phyloP scores from a whole-genome alignment of 1,139 yeast species.

The Lodderomyces oxycetoniae region DNA sequence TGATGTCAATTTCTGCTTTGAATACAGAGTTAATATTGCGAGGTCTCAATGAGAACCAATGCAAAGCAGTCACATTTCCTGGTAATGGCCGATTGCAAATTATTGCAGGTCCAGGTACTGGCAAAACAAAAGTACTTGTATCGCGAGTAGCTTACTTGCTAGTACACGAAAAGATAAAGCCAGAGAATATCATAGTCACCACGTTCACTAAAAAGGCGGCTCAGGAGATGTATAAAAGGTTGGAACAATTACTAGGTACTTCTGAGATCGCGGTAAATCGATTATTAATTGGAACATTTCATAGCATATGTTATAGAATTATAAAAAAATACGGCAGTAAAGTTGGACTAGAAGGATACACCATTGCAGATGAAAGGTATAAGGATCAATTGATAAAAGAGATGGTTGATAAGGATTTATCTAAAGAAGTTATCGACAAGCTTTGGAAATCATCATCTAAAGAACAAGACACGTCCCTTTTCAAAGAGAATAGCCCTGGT shows the following conservation, averaged over 20 bases:
- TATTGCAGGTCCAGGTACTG: slow-evolving; percentile 91
- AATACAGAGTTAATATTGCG: no score
- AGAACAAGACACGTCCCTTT: slow-evolving; percentile 3
- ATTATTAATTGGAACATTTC: slow-evolving; percentile 80
- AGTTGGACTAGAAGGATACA: slow-evolving; percentile 46
- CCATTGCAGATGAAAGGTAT: slow-evolving; percentile 68
- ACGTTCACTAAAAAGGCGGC: slow-evolving; percentile 93
- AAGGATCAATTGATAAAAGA: slow-evolving; percentile 45
- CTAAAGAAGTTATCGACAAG: slow-evolving; percentile 18
- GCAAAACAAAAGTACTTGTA: slow-evolving; percentile 78
- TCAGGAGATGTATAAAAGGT: slow-evolving; percentile 67
- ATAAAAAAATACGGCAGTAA: slow-evolving; percentile 52
- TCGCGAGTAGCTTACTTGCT: slow-evolving; percentile 72
- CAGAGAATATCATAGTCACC: slow-evolving; percentile 68
- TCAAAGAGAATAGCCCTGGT: slow-evolving; percentile 9
- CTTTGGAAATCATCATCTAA: slow-evolving; percentile 18
- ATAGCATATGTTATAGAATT: slow-evolving; percentile 66
- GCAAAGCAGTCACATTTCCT: slow-evolving; percentile 56
- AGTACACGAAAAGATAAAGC: slow-evolving; percentile 44
- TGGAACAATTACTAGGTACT: slow-evolving; percentile 36
- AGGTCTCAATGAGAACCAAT: slow-evolving; percentile 54
- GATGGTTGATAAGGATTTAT: slow-evolving; percentile 32
- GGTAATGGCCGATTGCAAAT: slow-evolving; percentile 58
- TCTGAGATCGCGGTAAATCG: slow-evolving; percentile 33
- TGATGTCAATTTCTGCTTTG: no score